phyloP scores from a whole-genome alignment of 306 rosid genomes.

The Amphicarpaea edgeworthii region DNA sequence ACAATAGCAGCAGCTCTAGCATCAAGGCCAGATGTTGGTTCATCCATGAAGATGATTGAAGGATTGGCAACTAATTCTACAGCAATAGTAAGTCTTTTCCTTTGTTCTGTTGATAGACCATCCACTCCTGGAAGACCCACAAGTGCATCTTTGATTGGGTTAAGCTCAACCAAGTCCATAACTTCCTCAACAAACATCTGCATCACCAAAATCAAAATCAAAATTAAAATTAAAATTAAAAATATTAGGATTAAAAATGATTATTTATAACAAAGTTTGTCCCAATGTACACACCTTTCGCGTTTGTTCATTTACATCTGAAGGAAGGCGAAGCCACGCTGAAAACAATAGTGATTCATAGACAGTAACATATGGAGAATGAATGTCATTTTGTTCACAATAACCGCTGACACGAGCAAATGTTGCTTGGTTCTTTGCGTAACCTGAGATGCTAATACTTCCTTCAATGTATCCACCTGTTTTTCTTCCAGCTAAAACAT shows the following conservation, averaged over 20 bases:
- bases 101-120: slow-evolving; percentile 65
- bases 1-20: slow-evolving; percentile 56
- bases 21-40: slow-evolving; percentile 57
- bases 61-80: slow-evolving; percentile 65
- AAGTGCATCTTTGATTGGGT: slow-evolving; percentile 54
- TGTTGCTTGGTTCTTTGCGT: slow-evolving; percentile 65
- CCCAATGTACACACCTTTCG: slow-evolving; percentile 38
- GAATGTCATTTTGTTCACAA: slow-evolving; percentile 69
- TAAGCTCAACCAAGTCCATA: slow-evolving; percentile 66
- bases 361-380: slow-evolving; percentile 61
- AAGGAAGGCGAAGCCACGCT: slow-evolving; percentile 68
- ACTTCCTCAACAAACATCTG: slow-evolving; percentile 66
- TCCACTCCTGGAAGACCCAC: slow-evolving; percentile 59
- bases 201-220: neutral
- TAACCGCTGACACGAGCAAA: slow-evolving; percentile 65
- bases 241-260: slow-evolving; percentile 1
- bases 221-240: neutral
- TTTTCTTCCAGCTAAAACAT: slow-evolving; percentile 74
- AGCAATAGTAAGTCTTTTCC: slow-evolving; percentile 66
- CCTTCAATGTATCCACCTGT: slow-evolving; percentile 65
- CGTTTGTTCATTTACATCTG: slow-evolving; percentile 40
- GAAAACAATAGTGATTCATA: slow-evolving; percentile 65
- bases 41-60: slow-evolving; percentile 60
- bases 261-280: slow-evolving; percentile 11
- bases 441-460: slow-evolving; percentile 64